Evolutionary conservation across 257 asterid species (phyloP).

Genomic region (Mitragyna speciosa): DNA sequence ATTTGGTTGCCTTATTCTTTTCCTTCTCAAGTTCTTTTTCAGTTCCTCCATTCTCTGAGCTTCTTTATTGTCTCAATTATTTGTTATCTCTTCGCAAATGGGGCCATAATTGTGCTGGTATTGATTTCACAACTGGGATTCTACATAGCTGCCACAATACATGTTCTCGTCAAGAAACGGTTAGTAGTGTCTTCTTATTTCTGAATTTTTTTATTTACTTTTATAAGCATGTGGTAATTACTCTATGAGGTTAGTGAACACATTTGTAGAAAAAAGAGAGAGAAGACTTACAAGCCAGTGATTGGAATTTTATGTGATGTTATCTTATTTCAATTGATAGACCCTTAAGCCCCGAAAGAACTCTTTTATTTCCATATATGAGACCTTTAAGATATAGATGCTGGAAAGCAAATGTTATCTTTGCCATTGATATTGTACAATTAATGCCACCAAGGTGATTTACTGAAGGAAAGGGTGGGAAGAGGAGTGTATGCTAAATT

Average conservation of each 20-base stretch:
- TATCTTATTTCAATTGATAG: not conserved
- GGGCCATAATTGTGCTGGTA: slow-evolving; percentile 59
- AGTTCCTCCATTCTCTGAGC: slow-evolving; percentile 54
- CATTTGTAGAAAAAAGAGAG: not conserved
- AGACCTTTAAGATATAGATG: not conserved
- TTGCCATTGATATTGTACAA: not conserved
- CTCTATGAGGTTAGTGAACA: not conserved
- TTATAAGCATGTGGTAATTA: not conserved
- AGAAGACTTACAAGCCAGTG: not conserved
- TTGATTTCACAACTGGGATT: slow-evolving; percentile 60
- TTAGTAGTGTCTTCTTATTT: slow-evolving; percentile 34
- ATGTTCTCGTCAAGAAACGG: slow-evolving; percentile 72
- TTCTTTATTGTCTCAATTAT: slow-evolving; percentile 60
- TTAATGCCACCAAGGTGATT: not conserved
- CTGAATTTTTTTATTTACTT: slow-evolving; percentile 11
- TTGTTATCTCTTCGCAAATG: slow-evolving; percentile 82
- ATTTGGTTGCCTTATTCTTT: slow-evolving; percentile 48
- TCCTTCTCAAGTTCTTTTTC: slow-evolving; percentile 60
- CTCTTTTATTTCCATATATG: not conserved
- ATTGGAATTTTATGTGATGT: not conserved
- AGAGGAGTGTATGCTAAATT: not conserved
- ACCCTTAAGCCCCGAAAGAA: not conserved
- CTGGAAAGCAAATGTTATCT: not conserved
- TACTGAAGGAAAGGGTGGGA: not conserved
- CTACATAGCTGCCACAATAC: slow-evolving; percentile 55